Evolutionary conservation across 495 filamentous ascomycete species (phyloP).

Genomic region (Margaritispora aquatica): DNA sequence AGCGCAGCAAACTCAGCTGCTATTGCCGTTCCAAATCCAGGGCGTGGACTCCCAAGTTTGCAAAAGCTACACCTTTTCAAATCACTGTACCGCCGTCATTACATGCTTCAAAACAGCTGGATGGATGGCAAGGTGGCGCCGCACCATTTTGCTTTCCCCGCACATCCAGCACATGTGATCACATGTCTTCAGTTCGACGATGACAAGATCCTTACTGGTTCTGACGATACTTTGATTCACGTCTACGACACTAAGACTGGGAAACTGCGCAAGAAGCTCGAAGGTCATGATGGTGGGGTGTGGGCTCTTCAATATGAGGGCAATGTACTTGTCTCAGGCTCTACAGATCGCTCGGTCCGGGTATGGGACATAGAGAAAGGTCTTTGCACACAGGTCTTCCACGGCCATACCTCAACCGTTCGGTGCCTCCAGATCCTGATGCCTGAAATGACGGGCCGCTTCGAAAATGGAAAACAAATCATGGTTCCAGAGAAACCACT

Average conservation of each 20-base stretch:
- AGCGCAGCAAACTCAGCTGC: slow-evolving; percentile 79
- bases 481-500: slow-evolving; percentile 89
- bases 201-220: slow-evolving; percentile 96
- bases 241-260: slow-evolving; percentile 98
- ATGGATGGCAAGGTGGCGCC: slow-evolving; percentile 79
- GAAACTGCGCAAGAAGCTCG: slow-evolving; percentile 69
- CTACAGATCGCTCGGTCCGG: slow-evolving; percentile 89
- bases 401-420: slow-evolving; percentile 96
- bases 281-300: slow-evolving; percentile 94
- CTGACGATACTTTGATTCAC: slow-evolving; percentile 96
- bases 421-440: slow-evolving; percentile 93
- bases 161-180: slow-evolving; percentile 93
- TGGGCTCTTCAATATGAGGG: slow-evolving; percentile 97
- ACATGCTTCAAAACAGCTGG: slow-evolving; percentile 86
- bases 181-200: slow-evolving; percentile 97
- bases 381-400: slow-evolving; percentile 88
- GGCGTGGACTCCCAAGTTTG: slow-evolving; percentile 70
- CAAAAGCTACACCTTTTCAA: slow-evolving; percentile 89
- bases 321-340: slow-evolving; percentile 91
- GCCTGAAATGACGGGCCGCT: slow-evolving; percentile 70
- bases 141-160: slow-evolving; percentile 91
- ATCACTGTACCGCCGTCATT: slow-evolving; percentile 87
- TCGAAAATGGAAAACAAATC: slow-evolving; percentile 64
- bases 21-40: slow-evolving; percentile 72
- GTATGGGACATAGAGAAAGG: slow-evolving; percentile 97